Conservation (phyloP, 192 early-diverging fungal genomes). For the Coemansia sp. region DNA sequence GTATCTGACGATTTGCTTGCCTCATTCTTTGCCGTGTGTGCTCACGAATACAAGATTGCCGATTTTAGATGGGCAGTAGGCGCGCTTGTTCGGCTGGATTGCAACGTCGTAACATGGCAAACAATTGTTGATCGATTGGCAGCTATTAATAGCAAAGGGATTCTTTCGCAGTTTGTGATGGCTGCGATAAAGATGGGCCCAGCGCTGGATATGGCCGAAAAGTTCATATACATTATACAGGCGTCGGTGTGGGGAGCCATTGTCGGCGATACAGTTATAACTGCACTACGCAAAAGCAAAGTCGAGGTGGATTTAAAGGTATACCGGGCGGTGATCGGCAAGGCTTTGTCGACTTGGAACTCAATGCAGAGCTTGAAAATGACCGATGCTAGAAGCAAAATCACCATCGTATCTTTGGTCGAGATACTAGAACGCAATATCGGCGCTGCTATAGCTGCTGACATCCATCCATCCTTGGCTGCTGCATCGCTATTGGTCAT, state of each 20-base stretch:
- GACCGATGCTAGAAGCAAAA: not conserved
- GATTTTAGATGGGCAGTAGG: conserved; percentile 39
- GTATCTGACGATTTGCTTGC: conserved; percentile 20
- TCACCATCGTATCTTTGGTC: conserved; percentile 2
- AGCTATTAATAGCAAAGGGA: not conserved
- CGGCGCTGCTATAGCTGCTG: not conserved
- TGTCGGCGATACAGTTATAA: conserved; percentile 19
- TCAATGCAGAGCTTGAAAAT: not conserved
- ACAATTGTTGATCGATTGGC: conserved; percentile 15
- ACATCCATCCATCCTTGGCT: conserved; percentile 6
- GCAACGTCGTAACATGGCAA: conserved; percentile 5
- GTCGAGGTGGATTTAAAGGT: not conserved
- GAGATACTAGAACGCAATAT: conserved; percentile 15
- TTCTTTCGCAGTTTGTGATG: conserved; percentile 12
- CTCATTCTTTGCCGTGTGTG: conserved; percentile 15
- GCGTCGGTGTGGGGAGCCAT: conserved; percentile 6
- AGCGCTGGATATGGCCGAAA: not conserved
- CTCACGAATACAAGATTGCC: conserved; percentile 13
- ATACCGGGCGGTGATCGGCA: conserved; percentile 6
- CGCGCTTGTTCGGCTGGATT: not conserved
- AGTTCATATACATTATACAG: conserved; percentile 9
- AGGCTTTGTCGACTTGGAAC: conserved; percentile 11
- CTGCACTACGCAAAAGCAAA: conserved; percentile 1
- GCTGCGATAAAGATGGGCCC: conserved; percentile 4
- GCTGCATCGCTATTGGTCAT: conserved; percentile 12